Conservation (phyloP, 352 stramenopile species). For the Pythium dissimile region DNA sequence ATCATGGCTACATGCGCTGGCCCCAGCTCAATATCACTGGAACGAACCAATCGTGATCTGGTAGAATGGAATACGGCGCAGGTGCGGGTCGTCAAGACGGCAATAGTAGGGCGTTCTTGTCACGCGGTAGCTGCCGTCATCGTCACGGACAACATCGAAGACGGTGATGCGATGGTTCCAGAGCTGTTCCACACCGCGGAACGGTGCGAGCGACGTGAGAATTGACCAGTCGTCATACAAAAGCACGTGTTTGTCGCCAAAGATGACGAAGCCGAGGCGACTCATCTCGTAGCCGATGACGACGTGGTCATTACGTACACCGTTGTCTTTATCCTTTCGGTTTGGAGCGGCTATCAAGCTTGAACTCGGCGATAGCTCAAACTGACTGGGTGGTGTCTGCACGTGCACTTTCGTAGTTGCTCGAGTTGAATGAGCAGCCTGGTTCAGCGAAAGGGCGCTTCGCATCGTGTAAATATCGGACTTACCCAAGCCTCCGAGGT, state of each 20-base stretch:
- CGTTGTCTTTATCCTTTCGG: background rate
- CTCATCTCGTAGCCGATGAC: constrained; percentile 4
- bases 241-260: constrained; percentile 1
- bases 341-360: background rate
- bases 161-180: constrained; percentile 14
- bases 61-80: constrained; percentile 3
- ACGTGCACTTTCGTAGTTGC: too few relatives aligned
- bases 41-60: background rate
- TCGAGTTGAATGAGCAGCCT: too few relatives aligned
- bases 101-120: background rate
- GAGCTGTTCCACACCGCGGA: constrained; percentile 1
- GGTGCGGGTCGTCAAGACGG: background rate
- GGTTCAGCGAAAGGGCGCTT: too few relatives aligned
- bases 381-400: too few relatives aligned
- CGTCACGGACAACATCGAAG: background rate
- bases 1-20: too few relatives aligned
- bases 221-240: constrained; percentile 15
- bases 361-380: too few relatives aligned
- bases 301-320: background rate
- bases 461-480: too few relatives aligned
- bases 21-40: too few relatives aligned
- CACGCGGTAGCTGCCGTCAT: background rate
- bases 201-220: constrained; percentile 1
- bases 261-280: constrained; percentile 10
- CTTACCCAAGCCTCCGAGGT: constrained; percentile 28